These are phyloP conservation scores for Sanguinoderma infundibulare DNA, from an alignment of 1,284 basidiomycete genomes.

Conservation along the genomic window DNA sequence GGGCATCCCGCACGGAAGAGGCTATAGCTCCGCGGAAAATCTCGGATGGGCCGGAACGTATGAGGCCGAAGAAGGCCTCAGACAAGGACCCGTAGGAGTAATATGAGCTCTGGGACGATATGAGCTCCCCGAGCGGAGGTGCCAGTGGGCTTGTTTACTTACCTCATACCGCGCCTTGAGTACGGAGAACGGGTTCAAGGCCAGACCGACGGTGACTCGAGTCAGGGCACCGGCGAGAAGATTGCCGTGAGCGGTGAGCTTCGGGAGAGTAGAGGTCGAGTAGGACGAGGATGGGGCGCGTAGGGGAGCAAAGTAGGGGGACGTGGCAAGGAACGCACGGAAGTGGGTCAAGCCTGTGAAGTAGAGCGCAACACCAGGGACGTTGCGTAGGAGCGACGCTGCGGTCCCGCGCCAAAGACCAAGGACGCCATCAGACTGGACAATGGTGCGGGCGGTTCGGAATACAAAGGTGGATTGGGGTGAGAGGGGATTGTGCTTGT, in stretches of 20 bases:
- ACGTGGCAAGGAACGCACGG: conserved; percentile 71
- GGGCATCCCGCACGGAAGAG: conserved; percentile 92
- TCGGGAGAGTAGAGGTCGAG: conserved; percentile 69
- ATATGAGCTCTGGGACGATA: conserved; percentile 67
- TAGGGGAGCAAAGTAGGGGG: conserved; percentile 60
- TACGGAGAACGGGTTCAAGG: conserved; percentile 93
- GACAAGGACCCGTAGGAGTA: conserved; percentile 75
- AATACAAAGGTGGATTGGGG: conserved; percentile 41
- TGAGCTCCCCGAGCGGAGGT: background rate
- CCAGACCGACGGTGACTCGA: conserved; percentile 84
- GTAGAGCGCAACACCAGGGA: conserved; percentile 93
- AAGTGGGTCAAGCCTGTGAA: conserved; percentile 87
- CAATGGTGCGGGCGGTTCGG: conserved; percentile 59
- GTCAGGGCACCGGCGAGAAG: conserved; percentile 88
- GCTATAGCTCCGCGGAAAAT: conserved; percentile 90
- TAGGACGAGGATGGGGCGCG: conserved; percentile 32
- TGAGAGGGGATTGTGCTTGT: conserved; percentile 37
- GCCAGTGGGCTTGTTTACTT: conserved; percentile 30
- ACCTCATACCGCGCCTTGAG: conserved; percentile 96
- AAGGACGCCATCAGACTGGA: conserved; percentile 60
- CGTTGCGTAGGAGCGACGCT: conserved; percentile 83
- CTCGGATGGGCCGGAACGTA: conserved; percentile 78
- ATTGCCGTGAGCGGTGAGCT: conserved; percentile 83
- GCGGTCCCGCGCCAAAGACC: conserved; percentile 90
- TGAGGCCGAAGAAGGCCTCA: conserved; percentile 62